Base-by-base conservation (phyloP, 192 early-diverging fungal genomes). In the Helicostylum pulchrum region DNA sequence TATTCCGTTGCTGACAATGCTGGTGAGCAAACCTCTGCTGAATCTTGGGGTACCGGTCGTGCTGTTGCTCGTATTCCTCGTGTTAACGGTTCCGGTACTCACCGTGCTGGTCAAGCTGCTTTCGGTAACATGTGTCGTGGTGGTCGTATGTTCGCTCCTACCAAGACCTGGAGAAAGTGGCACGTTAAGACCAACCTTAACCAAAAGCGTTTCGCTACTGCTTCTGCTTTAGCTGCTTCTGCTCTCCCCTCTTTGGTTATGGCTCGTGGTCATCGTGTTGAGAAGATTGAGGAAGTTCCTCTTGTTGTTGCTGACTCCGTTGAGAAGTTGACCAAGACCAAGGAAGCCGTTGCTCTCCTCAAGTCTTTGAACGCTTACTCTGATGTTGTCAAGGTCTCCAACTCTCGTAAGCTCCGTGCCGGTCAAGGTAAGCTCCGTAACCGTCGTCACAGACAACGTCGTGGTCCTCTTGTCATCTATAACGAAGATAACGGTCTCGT, bases 81-180 rank as follows among this genome's bases (percentile, higher is more conserved):
- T 85, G 97, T 99, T 67, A 84, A 85, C 64, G 97, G 94, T 74
- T 83, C 88, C 53, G 97, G 97, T 83, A 99, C 95, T 64, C 92
- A 94, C 89, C 93, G 97, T 74, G 88, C 97, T 68, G 97, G 97
- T 73, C 97, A 99, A 75, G 95, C 94, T 72, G 97, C 97, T 77
- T 99, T 97, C 85, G 95, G 97, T 77, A 99, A 99, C 90, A 97
- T 97, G 97, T 97, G 94, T 83, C 93, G 95, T 82, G 93, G 94
- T 71, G 97, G 97, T 82, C 91, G 97, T 73, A 99, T 99, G 97
- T 99, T 99, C 77, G 95, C 97, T 63, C 97, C 97, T 54, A 99
- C 92, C 87, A 99, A 99, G 90, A 91, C 90, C 81, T 98, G 94
- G 93, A 87, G 95, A 82, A 96, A 96, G 88, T 99, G 97, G 97